phyloP scores from a whole-genome alignment of 2,329 filamentous ascomycete species.

The Fusarium sp. region DNA sequence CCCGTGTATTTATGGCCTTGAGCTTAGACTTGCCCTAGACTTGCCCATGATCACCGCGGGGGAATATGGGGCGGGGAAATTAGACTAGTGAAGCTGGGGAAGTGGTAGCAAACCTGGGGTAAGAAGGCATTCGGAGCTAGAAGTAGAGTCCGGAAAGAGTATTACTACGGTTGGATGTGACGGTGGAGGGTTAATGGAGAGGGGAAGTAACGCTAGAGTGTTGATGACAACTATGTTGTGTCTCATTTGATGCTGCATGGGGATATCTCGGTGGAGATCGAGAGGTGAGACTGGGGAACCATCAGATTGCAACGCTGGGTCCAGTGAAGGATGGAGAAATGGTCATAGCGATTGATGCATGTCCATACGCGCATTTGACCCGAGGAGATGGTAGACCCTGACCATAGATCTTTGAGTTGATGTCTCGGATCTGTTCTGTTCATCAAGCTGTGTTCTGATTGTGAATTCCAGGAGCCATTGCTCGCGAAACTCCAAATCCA shows the following conservation, averaged over 20 bases:
- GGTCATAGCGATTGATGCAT: background rate
- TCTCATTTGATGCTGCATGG: slow-evolving; percentile 8
- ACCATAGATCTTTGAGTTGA: too few relatives aligned
- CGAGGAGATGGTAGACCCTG: background rate
- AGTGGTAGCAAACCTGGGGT: slow-evolving; percentile 17
- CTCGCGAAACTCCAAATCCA: background rate
- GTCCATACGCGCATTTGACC: background rate
- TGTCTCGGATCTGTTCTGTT: background rate
- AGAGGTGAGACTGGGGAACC: background rate
- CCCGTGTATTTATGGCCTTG: slow-evolving; percentile 32
- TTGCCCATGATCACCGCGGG: slow-evolving; percentile 20
- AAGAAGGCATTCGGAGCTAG: slow-evolving; percentile 24
- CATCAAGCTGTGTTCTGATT: background rate
- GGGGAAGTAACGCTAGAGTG: background rate
- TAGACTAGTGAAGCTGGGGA: slow-evolving; percentile 18
- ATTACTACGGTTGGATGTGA: background rate
- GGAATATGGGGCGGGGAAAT: slow-evolving; percentile 23
- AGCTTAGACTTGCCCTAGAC: background rate
- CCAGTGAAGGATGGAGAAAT: background rate
- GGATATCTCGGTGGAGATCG: slow-evolving; percentile 17
- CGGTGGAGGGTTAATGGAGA: background rate
- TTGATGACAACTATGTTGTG: background rate
- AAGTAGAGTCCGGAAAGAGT: slow-evolving; percentile 25
- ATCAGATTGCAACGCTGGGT: background rate
- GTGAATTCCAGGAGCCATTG: background rate